These are phyloP conservation scores for Neurospora sp. DNA, from an alignment of 2,329 filamentous ascomycete genomes.

Conservation along the genomic window DNA sequence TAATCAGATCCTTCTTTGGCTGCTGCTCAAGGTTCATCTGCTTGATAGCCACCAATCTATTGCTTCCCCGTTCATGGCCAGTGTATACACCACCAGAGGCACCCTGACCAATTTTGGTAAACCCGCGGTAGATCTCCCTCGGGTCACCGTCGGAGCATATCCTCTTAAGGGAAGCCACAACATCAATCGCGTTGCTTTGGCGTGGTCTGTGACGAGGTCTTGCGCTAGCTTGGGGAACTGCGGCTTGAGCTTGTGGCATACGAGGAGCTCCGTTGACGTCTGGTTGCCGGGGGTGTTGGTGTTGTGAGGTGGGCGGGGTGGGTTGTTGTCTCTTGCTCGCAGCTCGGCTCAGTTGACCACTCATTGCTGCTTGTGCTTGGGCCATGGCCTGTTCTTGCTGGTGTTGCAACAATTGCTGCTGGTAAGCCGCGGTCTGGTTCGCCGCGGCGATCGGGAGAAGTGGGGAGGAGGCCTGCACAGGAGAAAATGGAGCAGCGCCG, in stretches of 20 bases:
- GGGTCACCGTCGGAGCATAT: conserved; percentile 91
- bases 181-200: conserved; percentile 72
- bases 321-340: conserved; percentile 59
- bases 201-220: conserved; percentile 68
- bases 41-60: conserved; percentile 92
- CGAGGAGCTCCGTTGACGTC: conserved; percentile 29
- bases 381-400: conserved; percentile 81
- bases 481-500: conserved; percentile 39
- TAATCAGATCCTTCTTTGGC: conserved; percentile 97
- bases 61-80: conserved; percentile 73
- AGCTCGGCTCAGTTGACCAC: conserved; percentile 58
- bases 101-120: conserved; percentile 95
- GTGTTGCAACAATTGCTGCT: conserved; percentile 60
- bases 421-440: conserved; percentile 39
- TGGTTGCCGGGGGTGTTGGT: conserved; percentile 27
- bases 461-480: conserved; percentile 29
- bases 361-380: conserved; percentile 68
- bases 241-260: conserved; percentile 23
- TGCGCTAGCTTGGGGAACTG: conserved; percentile 35
- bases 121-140: conserved; percentile 71
- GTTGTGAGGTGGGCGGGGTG: conserved; percentile 43
- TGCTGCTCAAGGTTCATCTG: conserved; percentile 99
- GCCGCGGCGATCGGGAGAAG: conserved; percentile 29
- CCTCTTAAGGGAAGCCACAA: conserved; percentile 70
- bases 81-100: conserved; percentile 94